These are phyloP conservation scores for Fusarium mexicanum DNA, from an alignment of 2,329 filamentous ascomycete species.

Conservation along the genomic window DNA sequence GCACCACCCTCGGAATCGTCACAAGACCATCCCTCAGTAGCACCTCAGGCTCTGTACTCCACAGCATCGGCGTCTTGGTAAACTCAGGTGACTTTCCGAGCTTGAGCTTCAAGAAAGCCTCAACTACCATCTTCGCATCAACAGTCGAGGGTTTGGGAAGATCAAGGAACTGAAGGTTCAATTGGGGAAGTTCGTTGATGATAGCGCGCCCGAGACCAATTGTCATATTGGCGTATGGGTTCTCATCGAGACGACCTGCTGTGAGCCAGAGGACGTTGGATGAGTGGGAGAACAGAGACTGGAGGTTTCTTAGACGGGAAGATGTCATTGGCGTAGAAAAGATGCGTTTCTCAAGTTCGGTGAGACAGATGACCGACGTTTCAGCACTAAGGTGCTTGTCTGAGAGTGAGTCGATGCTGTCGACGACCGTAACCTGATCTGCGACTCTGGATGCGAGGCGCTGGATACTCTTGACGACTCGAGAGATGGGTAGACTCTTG, in stretches of 20 bases:
- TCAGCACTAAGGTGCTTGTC: neutral
- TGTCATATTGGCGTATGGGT: neutral
- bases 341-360: neutral
- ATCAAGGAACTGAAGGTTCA: neutral
- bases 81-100: neutral
- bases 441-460: neutral
- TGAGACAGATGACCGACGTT: neutral
- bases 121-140: neutral
- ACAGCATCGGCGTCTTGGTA: neutral
- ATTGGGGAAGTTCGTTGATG: neutral
- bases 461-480: neutral
- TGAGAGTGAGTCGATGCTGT: neutral
- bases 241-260: neutral
- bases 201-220: neutral
- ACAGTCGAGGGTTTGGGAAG: neutral
- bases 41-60: neutral
- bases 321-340: neutral
- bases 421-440: neutral
- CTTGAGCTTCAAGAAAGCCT: conserved; percentile 1
- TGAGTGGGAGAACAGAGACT: neutral
- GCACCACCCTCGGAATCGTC: neutral
- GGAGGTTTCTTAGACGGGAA: neutral
- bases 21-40: neutral
- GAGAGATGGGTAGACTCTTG: neutral
- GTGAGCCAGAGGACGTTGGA: neutral